phyloP scores from a whole-genome alignment of 257 asterid genomes.

The Solanum appendiculatum region DNA sequence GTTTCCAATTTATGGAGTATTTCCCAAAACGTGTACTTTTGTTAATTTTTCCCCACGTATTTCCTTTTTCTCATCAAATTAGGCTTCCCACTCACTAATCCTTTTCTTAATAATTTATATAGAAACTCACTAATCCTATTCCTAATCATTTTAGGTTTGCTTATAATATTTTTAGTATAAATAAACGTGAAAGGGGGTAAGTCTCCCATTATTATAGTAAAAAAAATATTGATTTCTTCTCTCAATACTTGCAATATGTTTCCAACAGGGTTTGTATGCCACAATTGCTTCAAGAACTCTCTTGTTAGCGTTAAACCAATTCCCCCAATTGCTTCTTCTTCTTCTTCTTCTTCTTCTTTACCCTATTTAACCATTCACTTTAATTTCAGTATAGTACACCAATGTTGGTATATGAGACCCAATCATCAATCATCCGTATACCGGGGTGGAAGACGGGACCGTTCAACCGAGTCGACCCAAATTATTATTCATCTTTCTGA shows the following conservation, averaged over 20 bases:
- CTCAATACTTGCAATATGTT: not conserved
- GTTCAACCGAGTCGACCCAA: not conserved
- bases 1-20: not conserved
- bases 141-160: not conserved
- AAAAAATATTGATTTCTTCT: not conserved
- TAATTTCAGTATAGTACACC: not conserved
- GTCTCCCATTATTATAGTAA: not conserved
- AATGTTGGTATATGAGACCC: not conserved
- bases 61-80: not conserved
- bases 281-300: not conserved
- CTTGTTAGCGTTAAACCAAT: not conserved
- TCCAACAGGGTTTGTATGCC: not conserved
- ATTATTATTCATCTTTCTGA: not conserved
- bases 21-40: not conserved
- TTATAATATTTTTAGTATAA: not conserved
- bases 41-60: not conserved
- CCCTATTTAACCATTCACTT: not conserved
- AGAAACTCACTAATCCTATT: too few relatives aligned
- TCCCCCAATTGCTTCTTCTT: too few relatives aligned
- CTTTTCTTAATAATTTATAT: not conserved
- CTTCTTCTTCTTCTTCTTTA: not conserved
- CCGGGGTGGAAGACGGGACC: too few relatives aligned
- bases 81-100: not conserved
- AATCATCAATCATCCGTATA: not conserved
- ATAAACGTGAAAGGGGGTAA: not conserved